phyloP scores from a whole-genome alignment of 805 yeast genomes.

The Starmerella khaoyaiensis region DNA sequence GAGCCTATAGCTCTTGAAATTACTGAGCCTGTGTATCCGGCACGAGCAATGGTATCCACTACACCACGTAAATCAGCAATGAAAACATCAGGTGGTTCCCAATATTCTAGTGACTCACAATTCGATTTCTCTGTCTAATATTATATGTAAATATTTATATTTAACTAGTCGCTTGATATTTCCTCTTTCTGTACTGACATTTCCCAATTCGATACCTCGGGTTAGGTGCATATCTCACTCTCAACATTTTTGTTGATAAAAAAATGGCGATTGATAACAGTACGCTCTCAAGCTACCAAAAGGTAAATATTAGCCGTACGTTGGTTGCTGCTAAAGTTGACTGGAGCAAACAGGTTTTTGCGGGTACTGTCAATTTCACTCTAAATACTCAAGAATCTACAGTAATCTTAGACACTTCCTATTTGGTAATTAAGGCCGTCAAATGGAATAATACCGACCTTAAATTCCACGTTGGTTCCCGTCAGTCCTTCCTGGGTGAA shows the following conservation, averaged over 20 bases:
- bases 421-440: conserved; percentile 37
- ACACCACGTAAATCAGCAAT: no score
- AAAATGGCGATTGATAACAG: conserved; percentile 28
- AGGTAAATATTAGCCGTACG: conserved; percentile 42
- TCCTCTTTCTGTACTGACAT: no score
- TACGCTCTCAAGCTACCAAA: conserved; percentile 58
- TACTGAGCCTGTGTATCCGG: no score
- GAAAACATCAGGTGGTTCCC: no score
- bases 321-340: conserved; percentile 39
- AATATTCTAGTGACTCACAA: no score
- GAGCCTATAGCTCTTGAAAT: no score
- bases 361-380: conserved; percentile 43
- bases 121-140: no score
- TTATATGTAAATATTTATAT: no score
- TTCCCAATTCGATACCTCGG: no score
- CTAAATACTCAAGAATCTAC: conserved; percentile 28
- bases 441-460: conserved; percentile 32
- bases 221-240: background rate
- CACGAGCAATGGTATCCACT: no score
- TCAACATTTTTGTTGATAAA: background rate
- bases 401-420: conserved; percentile 60
- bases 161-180: no score
- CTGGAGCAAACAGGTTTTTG: conserved; percentile 40
- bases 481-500: conserved; percentile 34
- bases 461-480: conserved; percentile 24